Evolutionary conservation across 768 basidiomycete genomes (phyloP).

Genomic region (Lactifluus pinguis): DNA sequence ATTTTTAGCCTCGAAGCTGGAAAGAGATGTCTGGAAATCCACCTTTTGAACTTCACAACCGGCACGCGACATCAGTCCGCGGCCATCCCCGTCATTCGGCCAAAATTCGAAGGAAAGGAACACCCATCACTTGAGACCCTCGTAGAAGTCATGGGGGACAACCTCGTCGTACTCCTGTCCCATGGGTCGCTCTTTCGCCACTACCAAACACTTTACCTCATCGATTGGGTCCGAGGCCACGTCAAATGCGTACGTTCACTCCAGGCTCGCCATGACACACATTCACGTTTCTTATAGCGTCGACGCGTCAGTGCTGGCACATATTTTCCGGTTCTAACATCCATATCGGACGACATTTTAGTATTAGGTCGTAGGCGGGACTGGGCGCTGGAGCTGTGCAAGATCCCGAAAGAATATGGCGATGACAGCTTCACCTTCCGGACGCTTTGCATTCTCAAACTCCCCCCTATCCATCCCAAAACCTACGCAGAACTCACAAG

Average conservation of each 20-base stretch:
- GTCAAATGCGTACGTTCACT: background rate
- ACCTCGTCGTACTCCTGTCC: constrained; percentile 9
- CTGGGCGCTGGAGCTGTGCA: constrained; percentile 5
- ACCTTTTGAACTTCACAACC: background rate
- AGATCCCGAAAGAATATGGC: background rate
- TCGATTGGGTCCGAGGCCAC: background rate
- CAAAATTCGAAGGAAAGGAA: constrained; percentile 2
- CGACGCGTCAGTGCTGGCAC: background rate
- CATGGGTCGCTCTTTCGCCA: background rate
- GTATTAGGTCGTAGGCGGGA: background rate
- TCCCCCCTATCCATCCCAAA: background rate
- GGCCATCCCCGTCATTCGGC: background rate
- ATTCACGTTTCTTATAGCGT: background rate
- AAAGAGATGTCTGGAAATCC: background rate
- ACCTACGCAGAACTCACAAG: background rate
- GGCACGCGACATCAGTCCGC: background rate
- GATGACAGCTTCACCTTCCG: background rate
- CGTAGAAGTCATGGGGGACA: background rate
- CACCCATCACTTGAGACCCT: background rate
- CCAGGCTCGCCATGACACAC: background rate
- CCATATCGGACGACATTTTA: background rate
- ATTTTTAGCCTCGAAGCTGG: background rate
- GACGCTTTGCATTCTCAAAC: constrained; percentile 1
- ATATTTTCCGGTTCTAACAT: background rate
- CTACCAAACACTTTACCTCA: constrained; percentile 1